Base-by-base conservation (phyloP, 2,329 filamentous ascomycete species). In the Arthrobotrys conoides region DNA sequence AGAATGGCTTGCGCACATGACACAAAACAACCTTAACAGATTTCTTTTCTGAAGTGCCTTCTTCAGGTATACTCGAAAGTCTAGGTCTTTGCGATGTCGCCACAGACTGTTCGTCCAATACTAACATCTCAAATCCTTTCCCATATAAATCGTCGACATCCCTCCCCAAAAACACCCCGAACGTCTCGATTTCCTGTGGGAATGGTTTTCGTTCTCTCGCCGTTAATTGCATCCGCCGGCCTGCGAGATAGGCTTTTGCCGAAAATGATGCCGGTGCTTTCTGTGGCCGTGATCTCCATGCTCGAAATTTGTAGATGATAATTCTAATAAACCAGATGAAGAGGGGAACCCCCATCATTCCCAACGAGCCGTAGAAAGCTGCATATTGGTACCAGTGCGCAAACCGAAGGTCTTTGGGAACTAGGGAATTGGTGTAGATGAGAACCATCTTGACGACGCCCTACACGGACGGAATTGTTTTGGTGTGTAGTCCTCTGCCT, bases 381-480 rank as follows among this genome's bases (percentile, higher is more conserved):
- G 67, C 75, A 27, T 48, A 73, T 70, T 78, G 75, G 38, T 53
- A 78, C 75, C 75, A 72, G 16, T 57, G 55, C 14, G 67, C 48
- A 41, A 78, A 73, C 51, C 75, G 61, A 41, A 68, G 53, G 3
- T 78, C 63, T 22, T 57, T 55, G n/a, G 75, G 63, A 9, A 78
- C 75, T 22, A 78, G 27, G n/a, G 68, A 27, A 20, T 78, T 78
- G 18, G 20, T 66, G 49, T 72, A 78, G 33, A 63, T 72, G 68
- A 78, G 75, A 59, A 78, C 75, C 75, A 78, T 78, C 16, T 64
- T 66, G 51, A 69, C 41, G n/a, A 18, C 41, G 72, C 49, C 66
- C 66, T 70, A 38, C 59, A 70, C 55, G 46, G 65, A 65, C 71
- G 57, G 41, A 44, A 44, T 14, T 46, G 14, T 64, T 65, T 48